Base-by-base conservation (phyloP, 2,329 filamentous ascomycete genomes). In the Penicillium sp. region DNA sequence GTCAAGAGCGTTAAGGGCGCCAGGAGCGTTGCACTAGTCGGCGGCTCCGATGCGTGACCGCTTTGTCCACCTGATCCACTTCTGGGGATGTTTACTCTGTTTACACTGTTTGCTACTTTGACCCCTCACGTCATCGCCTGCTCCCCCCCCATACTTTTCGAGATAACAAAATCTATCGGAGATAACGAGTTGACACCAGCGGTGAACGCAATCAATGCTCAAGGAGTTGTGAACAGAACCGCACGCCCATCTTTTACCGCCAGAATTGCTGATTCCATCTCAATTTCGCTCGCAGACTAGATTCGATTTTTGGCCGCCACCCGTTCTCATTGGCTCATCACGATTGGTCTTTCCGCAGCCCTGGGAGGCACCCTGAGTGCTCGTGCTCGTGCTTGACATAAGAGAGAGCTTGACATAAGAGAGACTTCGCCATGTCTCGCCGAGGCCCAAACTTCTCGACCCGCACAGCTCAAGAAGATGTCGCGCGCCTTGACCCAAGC, bases 361-460 rank as follows among this genome's bases (percentile, higher is more conserved):
- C 28, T 36, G 37, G 18, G 18, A 50, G 45, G 46, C 25, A 39
- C 41, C 12, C n/a, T 39, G 46, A 44, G 43, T 46, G 34, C 24
- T 38, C 42, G 39, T 27, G 46, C 47, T 43, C 48, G 49, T 50
- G 18, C 18, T 18, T 18, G 18, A 18, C 18, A 3, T 38, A 49
- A 46, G 41, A 50, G 54, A 42, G 43, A 54, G 18, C 18, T 18
- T 18, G 18, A 18, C 18, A 3, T 38, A 49, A 46, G 41, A 50
- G 54, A 42, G 43, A 54, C 49, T 39, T 56, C 52, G 56, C 57
- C 40, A 54, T 65, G 54, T 60, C 65, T 59, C 62, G 66, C 51
- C 62, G 61, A 56, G 61, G 65, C 47, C 67, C 67, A n/a, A 66
- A 62, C 47, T 70, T 71, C 53, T 67, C 67, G 18, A 63, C 67